Percentiles rank a stretch among this genome's conserved stretches.
phyloP scores from a whole-genome alignment of 2,329 filamentous ascomycete genomes.

The Cercospora sesami region DNA sequence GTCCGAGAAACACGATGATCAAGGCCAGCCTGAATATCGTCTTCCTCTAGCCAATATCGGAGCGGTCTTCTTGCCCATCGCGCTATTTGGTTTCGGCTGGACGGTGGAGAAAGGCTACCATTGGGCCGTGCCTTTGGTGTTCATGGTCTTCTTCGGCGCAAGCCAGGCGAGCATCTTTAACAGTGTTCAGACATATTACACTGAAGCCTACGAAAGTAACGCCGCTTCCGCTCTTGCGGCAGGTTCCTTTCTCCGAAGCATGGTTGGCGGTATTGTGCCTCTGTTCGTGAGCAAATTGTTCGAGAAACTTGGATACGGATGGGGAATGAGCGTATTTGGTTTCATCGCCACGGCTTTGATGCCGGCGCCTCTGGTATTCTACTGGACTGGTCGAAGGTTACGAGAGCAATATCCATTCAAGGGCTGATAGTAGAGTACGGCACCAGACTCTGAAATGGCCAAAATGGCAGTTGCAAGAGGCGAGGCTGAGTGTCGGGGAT shows the following conservation, averaged over 20 bases:
- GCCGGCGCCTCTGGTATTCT: slow-evolving; percentile 53
- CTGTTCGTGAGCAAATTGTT: slow-evolving; percentile 47
- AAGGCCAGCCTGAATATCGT: slow-evolving; percentile 46
- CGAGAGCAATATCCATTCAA: slow-evolving; percentile 45
- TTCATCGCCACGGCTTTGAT: slow-evolving; percentile 48
- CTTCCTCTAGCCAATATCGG: slow-evolving; percentile 49
- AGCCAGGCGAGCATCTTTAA: slow-evolving; percentile 56
- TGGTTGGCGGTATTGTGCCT: slow-evolving; percentile 50
- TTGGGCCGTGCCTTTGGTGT: slow-evolving; percentile 44
- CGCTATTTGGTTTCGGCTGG: slow-evolving; percentile 48
- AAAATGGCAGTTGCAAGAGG: neutral
- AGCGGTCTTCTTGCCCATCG: slow-evolving; percentile 45
- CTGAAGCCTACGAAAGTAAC: slow-evolving; percentile 52
- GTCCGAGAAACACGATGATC: slow-evolving; percentile 43
- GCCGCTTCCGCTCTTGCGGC: slow-evolving; percentile 53
- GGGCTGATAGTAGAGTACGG: slow-evolving; percentile 11
- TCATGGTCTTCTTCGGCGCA: slow-evolving; percentile 51
- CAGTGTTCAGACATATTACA: slow-evolving; percentile 56
- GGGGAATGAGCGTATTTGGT: slow-evolving; percentile 51
- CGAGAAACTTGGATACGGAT: slow-evolving; percentile 49
- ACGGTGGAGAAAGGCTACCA: slow-evolving; percentile 43
- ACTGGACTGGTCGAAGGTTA: slow-evolving; percentile 47
- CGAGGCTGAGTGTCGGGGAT: neutral
- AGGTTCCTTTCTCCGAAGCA: slow-evolving; percentile 47
- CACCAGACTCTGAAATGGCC: neutral